Conservation (phyloP, 768 basidiomycete species). For the Mycena epipterygia region DNA sequence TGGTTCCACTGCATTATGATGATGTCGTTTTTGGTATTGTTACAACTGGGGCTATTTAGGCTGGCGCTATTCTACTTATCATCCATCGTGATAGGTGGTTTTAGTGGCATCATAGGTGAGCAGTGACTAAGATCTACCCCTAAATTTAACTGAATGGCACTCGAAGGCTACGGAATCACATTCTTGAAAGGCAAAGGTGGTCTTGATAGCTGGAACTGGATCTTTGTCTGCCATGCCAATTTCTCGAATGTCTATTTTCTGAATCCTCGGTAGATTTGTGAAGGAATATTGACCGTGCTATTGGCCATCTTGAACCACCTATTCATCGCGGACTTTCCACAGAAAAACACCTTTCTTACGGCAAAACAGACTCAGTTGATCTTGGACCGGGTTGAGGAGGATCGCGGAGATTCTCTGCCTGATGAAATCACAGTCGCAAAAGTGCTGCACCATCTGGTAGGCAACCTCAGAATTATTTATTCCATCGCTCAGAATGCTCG, state of each 20-base stretch:
- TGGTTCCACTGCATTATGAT: too few relatives aligned
- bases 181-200: slow-evolving; percentile 44
- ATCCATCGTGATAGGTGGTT: slow-evolving; percentile 1
- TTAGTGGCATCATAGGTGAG: slow-evolving; percentile 7
- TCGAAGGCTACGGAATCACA: slow-evolving; percentile 41
- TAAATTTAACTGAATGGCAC: not conserved
- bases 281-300: slow-evolving; percentile 38
- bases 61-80: not conserved
- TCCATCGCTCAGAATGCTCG: not conserved
- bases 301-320: slow-evolving; percentile 47
- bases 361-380: slow-evolving; percentile 51
- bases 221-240: slow-evolving; percentile 42
- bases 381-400: slow-evolving; percentile 51
- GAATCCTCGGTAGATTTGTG: slow-evolving; percentile 21
- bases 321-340: slow-evolving; percentile 53
- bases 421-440: slow-evolving; percentile 49
- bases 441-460: slow-evolving; percentile 48
- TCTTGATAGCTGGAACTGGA: slow-evolving; percentile 54
- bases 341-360: slow-evolving; percentile 51
- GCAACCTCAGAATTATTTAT: not conserved
- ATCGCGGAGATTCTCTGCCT: slow-evolving; percentile 53
- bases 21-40: not conserved
- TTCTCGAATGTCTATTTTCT: not conserved
- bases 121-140: not conserved
- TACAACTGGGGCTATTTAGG: slow-evolving; percentile 6